Conservation (phyloP, 2,329 filamentous ascomycete genomes). For the Dothideomycetes sp. region DNA sequence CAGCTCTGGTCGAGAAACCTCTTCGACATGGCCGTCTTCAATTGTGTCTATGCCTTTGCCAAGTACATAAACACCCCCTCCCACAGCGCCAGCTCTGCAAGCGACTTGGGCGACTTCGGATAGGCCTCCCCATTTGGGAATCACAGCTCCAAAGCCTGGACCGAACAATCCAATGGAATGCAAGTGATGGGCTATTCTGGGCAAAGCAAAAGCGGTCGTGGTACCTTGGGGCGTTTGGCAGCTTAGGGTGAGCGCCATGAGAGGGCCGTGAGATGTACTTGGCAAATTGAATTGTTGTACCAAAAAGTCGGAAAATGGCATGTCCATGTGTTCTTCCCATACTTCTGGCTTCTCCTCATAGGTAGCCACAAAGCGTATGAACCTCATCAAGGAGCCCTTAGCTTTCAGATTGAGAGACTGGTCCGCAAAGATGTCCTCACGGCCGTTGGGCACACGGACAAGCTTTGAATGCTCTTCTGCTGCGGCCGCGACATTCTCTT, state of each 20-base stretch:
- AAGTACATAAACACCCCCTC: slow-evolving; percentile 82
- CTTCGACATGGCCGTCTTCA: slow-evolving; percentile 10
- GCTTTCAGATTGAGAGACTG: slow-evolving; percentile 63
- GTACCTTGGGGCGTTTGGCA: slow-evolving; percentile 44
- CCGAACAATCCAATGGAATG: slow-evolving; percentile 81
- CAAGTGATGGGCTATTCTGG: slow-evolving; percentile 66
- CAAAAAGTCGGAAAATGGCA: slow-evolving; percentile 49
- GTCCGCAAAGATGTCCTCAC: slow-evolving; percentile 84
- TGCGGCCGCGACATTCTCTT: not conserved
- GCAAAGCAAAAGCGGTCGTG: slow-evolving; percentile 57
- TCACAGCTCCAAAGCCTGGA: slow-evolving; percentile 75
- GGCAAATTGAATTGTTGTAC: slow-evolving; percentile 45
- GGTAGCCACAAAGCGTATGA: slow-evolving; percentile 75
- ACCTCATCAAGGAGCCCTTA: slow-evolving; percentile 85
- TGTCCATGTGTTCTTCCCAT: slow-evolving; percentile 48
- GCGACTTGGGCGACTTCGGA: slow-evolving; percentile 85
- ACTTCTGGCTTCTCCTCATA: slow-evolving; percentile 49
- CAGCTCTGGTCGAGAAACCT: slow-evolving; percentile 2
- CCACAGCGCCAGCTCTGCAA: slow-evolving; percentile 82
- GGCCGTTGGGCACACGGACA: slow-evolving; percentile 69
- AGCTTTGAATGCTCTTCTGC: slow-evolving; percentile 28
- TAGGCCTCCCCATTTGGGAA: slow-evolving; percentile 86
- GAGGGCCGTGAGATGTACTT: slow-evolving; percentile 50
- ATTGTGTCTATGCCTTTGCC: slow-evolving; percentile 46
- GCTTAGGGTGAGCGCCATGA: slow-evolving; percentile 64